Conservation (phyloP, 1,139 yeast genomes). For the Eremothecium cymbalariae region DNA sequence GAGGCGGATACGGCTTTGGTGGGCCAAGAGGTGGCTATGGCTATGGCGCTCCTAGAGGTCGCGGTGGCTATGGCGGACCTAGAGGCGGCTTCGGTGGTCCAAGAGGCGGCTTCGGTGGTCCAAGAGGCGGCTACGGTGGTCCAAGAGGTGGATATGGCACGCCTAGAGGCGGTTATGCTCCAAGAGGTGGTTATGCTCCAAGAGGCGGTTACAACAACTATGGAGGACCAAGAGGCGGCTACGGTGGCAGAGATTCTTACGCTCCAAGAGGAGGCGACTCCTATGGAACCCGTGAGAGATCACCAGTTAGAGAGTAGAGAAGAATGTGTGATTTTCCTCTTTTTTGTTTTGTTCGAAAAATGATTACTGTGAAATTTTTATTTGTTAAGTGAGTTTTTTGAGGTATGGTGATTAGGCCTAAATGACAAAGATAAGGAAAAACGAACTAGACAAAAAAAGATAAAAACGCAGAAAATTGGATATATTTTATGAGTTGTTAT, state of each 20-base stretch:
- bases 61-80: slow-evolving; percentile 33
- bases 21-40: slow-evolving; percentile 30
- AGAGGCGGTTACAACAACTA: slow-evolving; percentile 24
- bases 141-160: slow-evolving; percentile 27
- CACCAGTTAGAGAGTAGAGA: slow-evolving; percentile 45
- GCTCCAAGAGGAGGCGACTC: slow-evolving; percentile 27
- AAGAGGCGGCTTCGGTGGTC: slow-evolving; percentile 25
- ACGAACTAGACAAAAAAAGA: slow-evolving; percentile 1
- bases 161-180: too few species aligned
- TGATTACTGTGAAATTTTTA: not conserved
- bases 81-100: slow-evolving; percentile 28
- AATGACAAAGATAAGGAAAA: too few species aligned
- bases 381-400: not conserved
- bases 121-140: slow-evolving; percentile 28
- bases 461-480: slow-evolving; percentile 4
- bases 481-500: slow-evolving; percentile 6
- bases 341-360: slow-evolving; percentile 6
- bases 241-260: slow-evolving; percentile 34
- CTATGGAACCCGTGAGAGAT: slow-evolving; percentile 42
- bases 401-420: not conserved
- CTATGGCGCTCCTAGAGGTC: slow-evolving; percentile 27
- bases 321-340: slow-evolving; percentile 1
- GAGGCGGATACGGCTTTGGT: slow-evolving; percentile 30
- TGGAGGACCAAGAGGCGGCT: slow-evolving; percentile 29
- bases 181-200: slow-evolving; percentile 33